phyloP scores from a whole-genome alignment of 148 eudicot genomes.

The Camellia lanceoleosa region DNA sequence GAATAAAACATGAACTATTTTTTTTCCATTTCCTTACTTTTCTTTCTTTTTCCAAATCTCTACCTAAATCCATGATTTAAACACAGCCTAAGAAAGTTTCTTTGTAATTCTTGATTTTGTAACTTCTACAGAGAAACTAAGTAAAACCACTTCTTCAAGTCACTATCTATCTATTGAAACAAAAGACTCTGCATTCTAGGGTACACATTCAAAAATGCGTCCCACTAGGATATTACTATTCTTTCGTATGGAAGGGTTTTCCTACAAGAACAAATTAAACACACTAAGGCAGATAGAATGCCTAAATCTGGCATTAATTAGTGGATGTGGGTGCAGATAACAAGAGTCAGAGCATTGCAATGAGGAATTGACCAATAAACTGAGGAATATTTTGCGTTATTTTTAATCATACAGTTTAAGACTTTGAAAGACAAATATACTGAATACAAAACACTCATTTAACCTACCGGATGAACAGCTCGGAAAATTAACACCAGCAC shows the following conservation, averaged over 20 bases:
- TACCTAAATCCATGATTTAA: no score
- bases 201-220: background rate
- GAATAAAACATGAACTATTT: no score
- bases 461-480: conserved; percentile 26
- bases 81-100: no score
- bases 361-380: background rate
- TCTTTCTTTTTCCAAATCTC: background rate
- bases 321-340: conserved; percentile 3
- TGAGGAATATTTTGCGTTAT: background rate
- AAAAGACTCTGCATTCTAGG: background rate
- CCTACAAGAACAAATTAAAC: background rate
- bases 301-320: background rate
- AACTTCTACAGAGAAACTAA: background rate
- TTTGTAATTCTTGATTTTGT: background rate
- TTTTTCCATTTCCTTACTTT: background rate
- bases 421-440: background rate
- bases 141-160: no score
- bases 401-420: background rate
- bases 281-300: background rate
- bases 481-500: conserved; percentile 32
- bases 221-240: background rate
- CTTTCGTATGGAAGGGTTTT: background rate
- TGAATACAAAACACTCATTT: background rate
- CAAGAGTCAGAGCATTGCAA: background rate
- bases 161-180: background rate